A percentile compares a stretch with the other conserved stretches of the same genome.
Evolutionary conservation across 805 yeast species (phyloP).

Genomic region (Pichia phayaonensis): DNA sequence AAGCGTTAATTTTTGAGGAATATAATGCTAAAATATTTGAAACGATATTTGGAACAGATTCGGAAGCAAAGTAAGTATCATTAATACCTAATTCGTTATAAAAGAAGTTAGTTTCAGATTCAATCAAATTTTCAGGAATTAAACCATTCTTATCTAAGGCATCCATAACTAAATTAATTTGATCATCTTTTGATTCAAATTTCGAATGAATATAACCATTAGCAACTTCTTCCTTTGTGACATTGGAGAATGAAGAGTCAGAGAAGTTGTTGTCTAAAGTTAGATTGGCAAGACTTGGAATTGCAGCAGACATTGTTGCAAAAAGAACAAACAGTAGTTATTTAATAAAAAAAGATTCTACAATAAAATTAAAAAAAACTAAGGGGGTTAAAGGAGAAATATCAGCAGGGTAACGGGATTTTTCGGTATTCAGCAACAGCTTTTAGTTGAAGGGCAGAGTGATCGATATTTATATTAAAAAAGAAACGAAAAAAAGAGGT

Average conservation of each 20-base stretch:
- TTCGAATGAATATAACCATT: constrained; percentile 67
- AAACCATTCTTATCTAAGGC: constrained; percentile 75
- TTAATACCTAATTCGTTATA: constrained; percentile 84
- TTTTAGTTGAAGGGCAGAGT: neutral
- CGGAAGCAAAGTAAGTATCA: constrained; percentile 85
- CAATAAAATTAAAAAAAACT: neutral
- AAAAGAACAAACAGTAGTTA: neutral
- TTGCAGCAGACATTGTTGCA: constrained; percentile 2
- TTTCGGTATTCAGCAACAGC: neutral
- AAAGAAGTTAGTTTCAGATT: constrained; percentile 83
- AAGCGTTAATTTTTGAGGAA: constrained; percentile 89
- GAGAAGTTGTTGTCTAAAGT: constrained; percentile 32
- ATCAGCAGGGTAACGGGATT: no score
- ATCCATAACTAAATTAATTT: constrained; percentile 75
- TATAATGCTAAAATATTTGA: constrained; percentile 82
- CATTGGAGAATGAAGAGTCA: constrained; percentile 28
- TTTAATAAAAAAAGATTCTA: neutral
- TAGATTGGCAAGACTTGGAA: constrained; percentile 14
- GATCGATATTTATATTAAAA: neutral
- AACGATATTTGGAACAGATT: constrained; percentile 71
- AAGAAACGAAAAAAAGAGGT: neutral
- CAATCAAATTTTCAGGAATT: constrained; percentile 81
- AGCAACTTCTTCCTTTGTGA: constrained; percentile 25
- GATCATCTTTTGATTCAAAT: constrained; percentile 74
- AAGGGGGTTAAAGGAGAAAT: neutral